These are phyloP conservation scores for Cercospora brassicicola DNA, from an alignment of 2,329 filamentous ascomycete species.

Conservation along the genomic window DNA sequence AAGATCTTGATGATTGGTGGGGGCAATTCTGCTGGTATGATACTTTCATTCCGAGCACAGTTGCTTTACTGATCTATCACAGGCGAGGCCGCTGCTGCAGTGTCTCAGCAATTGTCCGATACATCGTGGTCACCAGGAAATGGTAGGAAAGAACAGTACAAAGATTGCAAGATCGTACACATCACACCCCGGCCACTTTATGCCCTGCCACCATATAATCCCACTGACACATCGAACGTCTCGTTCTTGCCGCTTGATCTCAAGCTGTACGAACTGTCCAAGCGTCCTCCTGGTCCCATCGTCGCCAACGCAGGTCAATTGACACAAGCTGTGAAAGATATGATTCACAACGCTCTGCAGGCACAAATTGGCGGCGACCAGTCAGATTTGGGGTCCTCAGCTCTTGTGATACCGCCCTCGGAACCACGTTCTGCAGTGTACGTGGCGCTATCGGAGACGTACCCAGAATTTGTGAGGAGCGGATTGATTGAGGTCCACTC, in stretches of 20 bases:
- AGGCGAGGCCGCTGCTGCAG: conserved; percentile 70
- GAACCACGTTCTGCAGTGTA: conserved; percentile 35
- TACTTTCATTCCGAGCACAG: not conserved
- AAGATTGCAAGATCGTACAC: conserved; percentile 63
- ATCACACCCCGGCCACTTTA: conserved; percentile 69
- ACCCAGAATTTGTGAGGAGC: conserved; percentile 70
- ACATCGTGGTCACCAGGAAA: conserved; percentile 54
- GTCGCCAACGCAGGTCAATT: conserved; percentile 66
- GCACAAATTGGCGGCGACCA: conserved; percentile 50
- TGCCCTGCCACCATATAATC: conserved; percentile 61
- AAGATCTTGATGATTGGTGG: conserved; percentile 75
- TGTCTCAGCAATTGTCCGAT: conserved; percentile 70
- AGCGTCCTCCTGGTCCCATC: conserved; percentile 59
- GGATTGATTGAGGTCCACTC: conserved; percentile 48
- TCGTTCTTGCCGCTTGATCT: conserved; percentile 73
- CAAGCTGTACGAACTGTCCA: conserved; percentile 67
- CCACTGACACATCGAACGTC: conserved; percentile 39
- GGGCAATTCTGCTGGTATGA: conserved; percentile 67
- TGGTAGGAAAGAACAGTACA: conserved; percentile 28
- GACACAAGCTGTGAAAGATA: conserved; percentile 49
- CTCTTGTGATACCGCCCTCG: conserved; percentile 25
- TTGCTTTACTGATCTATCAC: not conserved
- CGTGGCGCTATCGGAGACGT: conserved; percentile 69
- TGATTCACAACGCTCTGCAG: conserved; percentile 33
- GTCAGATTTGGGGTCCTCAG: conserved; percentile 35